A percentile compares a stretch with the other conserved stretches of the same genome.
phyloP scores from a whole-genome alignment of 345 rosid species.

The Laguncularia racemosa region DNA sequence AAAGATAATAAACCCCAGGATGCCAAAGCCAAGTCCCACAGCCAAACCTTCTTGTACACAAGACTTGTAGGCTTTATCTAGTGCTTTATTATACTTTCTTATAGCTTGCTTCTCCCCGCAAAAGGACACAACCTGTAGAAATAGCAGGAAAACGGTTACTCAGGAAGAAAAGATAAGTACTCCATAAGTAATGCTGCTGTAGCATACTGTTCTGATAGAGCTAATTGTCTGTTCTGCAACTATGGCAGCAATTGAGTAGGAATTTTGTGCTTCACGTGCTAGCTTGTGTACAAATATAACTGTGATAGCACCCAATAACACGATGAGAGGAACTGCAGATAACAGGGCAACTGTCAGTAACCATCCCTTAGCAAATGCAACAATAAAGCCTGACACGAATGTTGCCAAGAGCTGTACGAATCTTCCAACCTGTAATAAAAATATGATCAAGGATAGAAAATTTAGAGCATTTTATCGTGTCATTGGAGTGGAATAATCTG shows the following conservation, averaged over 20 bases:
- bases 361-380: conserved; percentile 68
- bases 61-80: conserved; percentile 39
- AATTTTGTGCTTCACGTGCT: conserved; percentile 45
- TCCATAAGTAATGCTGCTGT: background rate
- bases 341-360: conserved; percentile 57
- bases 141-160: background rate
- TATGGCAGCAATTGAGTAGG: conserved; percentile 46
- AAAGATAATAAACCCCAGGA: conserved; percentile 21
- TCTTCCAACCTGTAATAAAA: conserved; percentile 53
- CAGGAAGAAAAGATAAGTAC: background rate
- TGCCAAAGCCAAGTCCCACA: conserved; percentile 53
- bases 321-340: conserved; percentile 48
- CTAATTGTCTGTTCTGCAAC: conserved; percentile 61
- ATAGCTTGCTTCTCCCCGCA: conserved; percentile 61
- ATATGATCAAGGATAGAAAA: background rate
- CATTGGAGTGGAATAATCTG: too few relatives aligned
- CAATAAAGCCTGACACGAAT: conserved; percentile 58
- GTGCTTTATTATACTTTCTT: conserved; percentile 37
- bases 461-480: too few relatives aligned
- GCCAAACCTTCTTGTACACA: conserved; percentile 46
- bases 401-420: conserved; percentile 44
- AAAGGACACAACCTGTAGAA: conserved; percentile 53
- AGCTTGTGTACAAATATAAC: conserved; percentile 30
- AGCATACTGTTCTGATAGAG: conserved; percentile 61
- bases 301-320: conserved; percentile 41